Conservation (phyloP, 139 green algal genomes). For the Auxenochlorella pyrenoidosa region DNA sequence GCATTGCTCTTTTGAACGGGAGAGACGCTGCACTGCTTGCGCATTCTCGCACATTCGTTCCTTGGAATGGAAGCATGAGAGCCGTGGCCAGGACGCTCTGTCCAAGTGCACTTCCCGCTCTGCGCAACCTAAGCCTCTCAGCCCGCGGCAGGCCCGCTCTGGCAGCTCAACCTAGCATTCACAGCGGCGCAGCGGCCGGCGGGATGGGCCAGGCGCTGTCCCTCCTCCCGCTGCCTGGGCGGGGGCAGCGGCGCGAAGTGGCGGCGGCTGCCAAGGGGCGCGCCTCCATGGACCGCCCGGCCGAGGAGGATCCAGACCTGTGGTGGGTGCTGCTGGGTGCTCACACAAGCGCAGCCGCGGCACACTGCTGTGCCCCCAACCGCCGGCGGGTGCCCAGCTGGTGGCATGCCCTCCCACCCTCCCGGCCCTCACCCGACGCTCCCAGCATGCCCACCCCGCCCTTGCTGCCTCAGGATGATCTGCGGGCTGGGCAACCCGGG, state of each 20-base stretch:
- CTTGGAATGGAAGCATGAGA: too few relatives aligned
- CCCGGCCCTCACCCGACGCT: not conserved
- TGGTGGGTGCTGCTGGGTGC: slow-evolving; percentile 36
- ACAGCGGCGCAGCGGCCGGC: not conserved
- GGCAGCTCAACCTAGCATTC: too few relatives aligned
- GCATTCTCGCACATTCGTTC: too few relatives aligned
- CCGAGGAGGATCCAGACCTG: slow-evolving; percentile 25
- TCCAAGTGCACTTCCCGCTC: too few relatives aligned
- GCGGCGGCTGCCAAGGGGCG: not conserved
- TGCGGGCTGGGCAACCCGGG: slow-evolving; percentile 87
- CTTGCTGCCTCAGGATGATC: slow-evolving; percentile 57
- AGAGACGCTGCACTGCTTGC: too few relatives aligned
- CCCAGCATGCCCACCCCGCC: not conserved
- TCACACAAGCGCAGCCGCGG: not conserved
- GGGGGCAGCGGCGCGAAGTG: not conserved
- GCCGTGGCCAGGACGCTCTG: too few relatives aligned
- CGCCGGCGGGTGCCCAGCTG: not conserved
- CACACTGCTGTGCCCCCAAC: too few relatives aligned
- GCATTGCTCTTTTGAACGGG: too few relatives aligned
- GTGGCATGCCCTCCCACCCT: too few relatives aligned
- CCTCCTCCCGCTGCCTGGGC: slow-evolving; percentile 20
- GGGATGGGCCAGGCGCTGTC: slow-evolving; percentile 28
- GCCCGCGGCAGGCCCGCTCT: too few relatives aligned
- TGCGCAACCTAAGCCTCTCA: too few relatives aligned
- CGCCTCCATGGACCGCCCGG: not conserved